phyloP scores from a whole-genome alignment of 768 basidiomycete genomes.

The Lactifluus piperatus region DNA sequence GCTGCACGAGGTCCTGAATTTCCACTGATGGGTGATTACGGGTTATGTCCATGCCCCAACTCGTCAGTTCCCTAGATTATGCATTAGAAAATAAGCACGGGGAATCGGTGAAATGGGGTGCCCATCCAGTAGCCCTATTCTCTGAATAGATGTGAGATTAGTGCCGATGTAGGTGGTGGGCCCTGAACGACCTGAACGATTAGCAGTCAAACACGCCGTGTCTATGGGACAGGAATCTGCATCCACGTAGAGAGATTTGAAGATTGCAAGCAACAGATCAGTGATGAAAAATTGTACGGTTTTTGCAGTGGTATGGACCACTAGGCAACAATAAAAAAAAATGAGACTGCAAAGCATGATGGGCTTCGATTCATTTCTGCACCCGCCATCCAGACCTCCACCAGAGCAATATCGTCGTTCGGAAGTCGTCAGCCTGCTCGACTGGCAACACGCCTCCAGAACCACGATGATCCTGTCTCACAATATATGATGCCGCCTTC shows the following conservation, averaged over 20 bases:
- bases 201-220: no score
- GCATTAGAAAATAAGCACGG: no score
- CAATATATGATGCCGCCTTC: no score
- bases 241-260: neutral
- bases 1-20: conserved; percentile 72
- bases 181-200: neutral
- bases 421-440: no score
- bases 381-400: no score
- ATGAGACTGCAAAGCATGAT: conserved; percentile 37
- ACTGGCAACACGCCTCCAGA: no score
- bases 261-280: neutral
- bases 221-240: neutral
- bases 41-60: conserved; percentile 55
- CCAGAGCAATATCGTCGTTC: no score
- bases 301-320: conserved; percentile 33
- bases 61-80: conserved; percentile 67
- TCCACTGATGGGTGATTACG: conserved; percentile 68
- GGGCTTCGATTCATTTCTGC: conserved; percentile 59
- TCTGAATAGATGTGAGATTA: conserved; percentile 33
- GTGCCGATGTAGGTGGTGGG: conserved; percentile 21
- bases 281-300: conserved; percentile 31
- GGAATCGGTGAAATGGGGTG: no score
- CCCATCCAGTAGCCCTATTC: conserved; percentile 15
- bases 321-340: conserved; percentile 36
- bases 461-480: no score